Base-by-base conservation (phyloP, 768 basidiomycete genomes). In the Suillus paluster region DNA sequence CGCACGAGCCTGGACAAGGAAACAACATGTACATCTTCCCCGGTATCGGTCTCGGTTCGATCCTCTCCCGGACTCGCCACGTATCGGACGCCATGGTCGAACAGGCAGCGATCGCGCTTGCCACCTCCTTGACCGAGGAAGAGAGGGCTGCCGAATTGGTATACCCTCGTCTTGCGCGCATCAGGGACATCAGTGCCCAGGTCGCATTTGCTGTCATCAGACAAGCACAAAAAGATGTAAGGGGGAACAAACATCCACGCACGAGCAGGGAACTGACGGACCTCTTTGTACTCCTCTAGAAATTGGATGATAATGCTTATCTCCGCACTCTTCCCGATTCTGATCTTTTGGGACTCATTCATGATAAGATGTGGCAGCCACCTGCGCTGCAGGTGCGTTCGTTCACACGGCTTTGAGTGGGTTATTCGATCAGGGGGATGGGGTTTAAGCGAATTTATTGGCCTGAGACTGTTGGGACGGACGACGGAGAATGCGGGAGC, bases 11-110 rank as follows among this genome's bases (percentile, higher is more conserved):
- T 1, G 89, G 88, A 0, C 91, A 93, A 72, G 90, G 90, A 11
- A 93, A 93, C 74, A 93, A 92, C 75, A 89, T 91, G 87, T 87
- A 87, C 73, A 85, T 86, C 67, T 86, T 85, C 74, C 83, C 83
- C 19, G 82, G 83, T 19, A 75, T 91, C 61, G 90, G 89, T 1
- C 75, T 90, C 63, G 89, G 89, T 5, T 68, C 84, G 10, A 85
- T 89, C 66, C 76, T 90, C 46, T 78, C 84, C 64, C 80, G 83
- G 65, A 81, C 88, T 3, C 78, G 72, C 17, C 83, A 81, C 58
- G 80, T 92, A 57, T 89, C 91, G 21, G 86, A 89, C 60, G 70
- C 75, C 12, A 90, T 93, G 86, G 80, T 93, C 50, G 88, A 91
- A 65, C 83, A 84, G 58, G 83, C 86, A 0, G 77, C 90, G 2